These are phyloP conservation scores for Xerocomellus amylosporus DNA, from an alignment of 768 basidiomycete genomes.

Conservation along the genomic window DNA sequence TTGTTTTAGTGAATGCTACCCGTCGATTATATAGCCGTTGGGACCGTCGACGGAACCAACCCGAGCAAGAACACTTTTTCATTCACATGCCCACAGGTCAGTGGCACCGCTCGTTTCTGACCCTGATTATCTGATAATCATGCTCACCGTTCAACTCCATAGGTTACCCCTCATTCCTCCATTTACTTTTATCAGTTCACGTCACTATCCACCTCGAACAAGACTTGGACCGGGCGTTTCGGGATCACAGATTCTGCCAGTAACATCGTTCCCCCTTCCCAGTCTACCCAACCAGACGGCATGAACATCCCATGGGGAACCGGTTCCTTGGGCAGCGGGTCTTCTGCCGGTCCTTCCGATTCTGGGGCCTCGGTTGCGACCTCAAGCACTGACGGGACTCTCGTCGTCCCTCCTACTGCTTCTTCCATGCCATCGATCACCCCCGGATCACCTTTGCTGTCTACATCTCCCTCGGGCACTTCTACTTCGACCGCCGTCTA, in stretches of 20 bases:
- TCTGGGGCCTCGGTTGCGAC: constrained; percentile 3
- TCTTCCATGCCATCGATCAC: constrained; percentile 5
- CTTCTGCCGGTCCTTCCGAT: constrained; percentile 32
- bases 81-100: constrained; percentile 66
- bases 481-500: background rate
- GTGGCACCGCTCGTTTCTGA: constrained; percentile 13
- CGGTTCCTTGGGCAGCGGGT: constrained; percentile 50
- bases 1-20: background rate
- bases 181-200: constrained; percentile 85
- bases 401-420: background rate
- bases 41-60: constrained; percentile 62
- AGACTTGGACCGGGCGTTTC: constrained; percentile 75
- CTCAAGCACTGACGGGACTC: constrained; percentile 3
- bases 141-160: background rate
- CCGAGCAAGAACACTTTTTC: constrained; percentile 41
- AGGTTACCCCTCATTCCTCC: constrained; percentile 62
- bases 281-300: constrained; percentile 52
- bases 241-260: constrained; percentile 57
- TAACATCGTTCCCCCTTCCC: constrained; percentile 44
- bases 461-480: background rate
- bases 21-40: constrained; percentile 48
- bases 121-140: background rate
- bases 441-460: background rate
- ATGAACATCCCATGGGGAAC: constrained; percentile 60
- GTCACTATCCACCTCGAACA: constrained; percentile 37